A percentile compares a stretch with the other conserved stretches of the same genome.
These are phyloP conservation scores for Vitis riparia DNA, from an alignment of 164 flowering plant species.

Conservation along the genomic window DNA sequence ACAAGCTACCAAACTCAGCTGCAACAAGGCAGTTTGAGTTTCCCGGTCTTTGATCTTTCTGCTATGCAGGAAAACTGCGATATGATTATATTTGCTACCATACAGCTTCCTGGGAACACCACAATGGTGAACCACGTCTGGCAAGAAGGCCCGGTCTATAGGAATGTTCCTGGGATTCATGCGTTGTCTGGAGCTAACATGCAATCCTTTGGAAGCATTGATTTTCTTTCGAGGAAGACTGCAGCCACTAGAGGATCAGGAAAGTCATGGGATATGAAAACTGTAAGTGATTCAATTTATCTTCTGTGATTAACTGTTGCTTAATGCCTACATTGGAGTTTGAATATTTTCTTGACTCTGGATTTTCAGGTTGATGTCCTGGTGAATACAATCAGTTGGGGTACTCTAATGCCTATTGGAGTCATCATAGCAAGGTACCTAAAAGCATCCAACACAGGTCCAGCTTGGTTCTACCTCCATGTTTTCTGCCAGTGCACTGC, in stretches of 20 bases:
- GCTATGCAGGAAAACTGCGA: not conserved
- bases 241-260: too few relatives aligned
- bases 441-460: constrained; percentile 37
- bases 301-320: too few relatives aligned
- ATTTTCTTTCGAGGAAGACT: too few relatives aligned
- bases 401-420: constrained; percentile 46
- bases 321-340: too few relatives aligned
- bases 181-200: too few relatives aligned
- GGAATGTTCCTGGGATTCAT: not conserved
- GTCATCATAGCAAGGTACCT: constrained; percentile 45
- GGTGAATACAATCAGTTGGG: constrained; percentile 56
- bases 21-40: constrained; percentile 3
- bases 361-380: constrained; percentile 45
- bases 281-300: too few relatives aligned
- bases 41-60: not conserved
- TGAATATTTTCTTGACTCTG: too few relatives aligned
- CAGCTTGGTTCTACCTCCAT: constrained; percentile 43
- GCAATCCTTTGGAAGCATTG: too few relatives aligned
- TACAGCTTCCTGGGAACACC: constrained; percentile 1
- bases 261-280: too few relatives aligned
- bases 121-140: not conserved
- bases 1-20: not conserved
- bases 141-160: too few relatives aligned
- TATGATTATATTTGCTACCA: constrained; percentile 6
- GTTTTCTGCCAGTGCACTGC: constrained; percentile 33